Evolutionary conservation across 2,329 filamentous ascomycete genomes (phyloP), one percentile per base, ranked within the genome.

Genomic region (Juglanconis juglandina): DNA sequence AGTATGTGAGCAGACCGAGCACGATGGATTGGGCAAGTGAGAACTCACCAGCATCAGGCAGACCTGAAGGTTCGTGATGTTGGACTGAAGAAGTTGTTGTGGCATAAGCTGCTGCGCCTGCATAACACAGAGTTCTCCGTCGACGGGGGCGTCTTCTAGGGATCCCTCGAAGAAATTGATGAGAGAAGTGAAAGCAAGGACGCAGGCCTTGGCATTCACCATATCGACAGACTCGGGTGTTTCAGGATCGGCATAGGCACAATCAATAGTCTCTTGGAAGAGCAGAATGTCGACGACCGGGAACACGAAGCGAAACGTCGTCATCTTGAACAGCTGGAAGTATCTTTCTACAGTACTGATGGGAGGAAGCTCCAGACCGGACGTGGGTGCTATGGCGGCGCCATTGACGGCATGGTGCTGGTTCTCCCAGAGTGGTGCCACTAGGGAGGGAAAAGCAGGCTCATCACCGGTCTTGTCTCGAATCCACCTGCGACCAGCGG

Each of bases 101-200:
- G 75, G 68, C 2, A 83, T 55, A 2, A 84, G 60, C 24, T 70
- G 70, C 17, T 79, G 74, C 1, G 76, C 77, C 46, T 76, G 76
- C 5, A 68, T 66, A 2, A 76, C 74, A 53, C 73, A 78, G 0
- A 65, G 65, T 35, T 82, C 76, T 3, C 71, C 68, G 51, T 83
- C 75, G 0, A 81, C 51, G 4, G 60, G 32, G 14, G 65, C 41
- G 30, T 54, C 52, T 32, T 54, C 52, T 41, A 54, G 32, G n/a
- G 6, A 11, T 33, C 52, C 52, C 52, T 54, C 52, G 32, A 34
- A 46, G 42, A 71, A 63, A 44, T 66, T 72, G 58, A 71, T 66
- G 42, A 80, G 69, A 0, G 77, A 73, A 0, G 79, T 61, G 64
- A 85, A 83, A 0, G 81, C 73, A 53, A 81, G 73, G 0, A 85